phyloP scores from a whole-genome alignment of 2,329 filamentous ascomycete species.

The Mycosphaerella sp. region DNA sequence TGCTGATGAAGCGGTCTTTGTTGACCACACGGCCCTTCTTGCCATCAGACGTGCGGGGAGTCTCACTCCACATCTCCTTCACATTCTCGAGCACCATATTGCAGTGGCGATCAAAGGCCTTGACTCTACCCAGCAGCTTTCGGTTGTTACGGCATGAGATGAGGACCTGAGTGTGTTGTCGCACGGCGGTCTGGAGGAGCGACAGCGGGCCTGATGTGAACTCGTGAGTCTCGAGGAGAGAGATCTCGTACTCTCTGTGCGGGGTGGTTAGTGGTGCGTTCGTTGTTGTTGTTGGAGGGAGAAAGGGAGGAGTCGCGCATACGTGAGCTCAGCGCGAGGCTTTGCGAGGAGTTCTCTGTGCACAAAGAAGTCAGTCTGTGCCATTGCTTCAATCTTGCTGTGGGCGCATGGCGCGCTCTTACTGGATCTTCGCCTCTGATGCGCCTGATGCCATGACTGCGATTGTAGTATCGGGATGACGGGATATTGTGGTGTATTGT shows the following conservation, averaged over 20 bases:
- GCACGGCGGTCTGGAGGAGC: constrained; percentile 93
- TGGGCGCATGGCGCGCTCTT: neutral
- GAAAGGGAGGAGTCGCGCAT: constrained; percentile 38
- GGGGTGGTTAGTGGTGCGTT: constrained; percentile 7
- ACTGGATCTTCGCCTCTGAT: constrained; percentile 18
- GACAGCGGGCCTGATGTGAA: constrained; percentile 76
- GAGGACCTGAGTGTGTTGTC: constrained; percentile 88
- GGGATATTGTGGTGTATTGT: neutral
- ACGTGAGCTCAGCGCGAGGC: constrained; percentile 87
- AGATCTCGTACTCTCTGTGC: constrained; percentile 79
- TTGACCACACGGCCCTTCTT: constrained; percentile 89
- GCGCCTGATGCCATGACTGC: constrained; percentile 4
- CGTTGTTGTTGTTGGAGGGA: neutral
- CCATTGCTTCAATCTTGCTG: neutral
- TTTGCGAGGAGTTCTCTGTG: constrained; percentile 71
- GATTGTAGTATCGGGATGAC: neutral
- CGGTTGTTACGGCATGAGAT: constrained; percentile 98
- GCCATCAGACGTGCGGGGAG: constrained; percentile 70
- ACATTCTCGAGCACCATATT: constrained; percentile 99
- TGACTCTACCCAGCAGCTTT: constrained; percentile 93
- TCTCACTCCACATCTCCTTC: constrained; percentile 99
- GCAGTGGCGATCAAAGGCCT: constrained; percentile 97
- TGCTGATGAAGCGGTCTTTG: constrained; percentile 97
- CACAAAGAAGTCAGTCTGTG: constrained; percentile 20
- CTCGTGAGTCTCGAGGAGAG: constrained; percentile 72